Evolutionary conservation across 1,284 basidiomycete species (phyloP).

Genomic region (Amylostereum areolatum): DNA sequence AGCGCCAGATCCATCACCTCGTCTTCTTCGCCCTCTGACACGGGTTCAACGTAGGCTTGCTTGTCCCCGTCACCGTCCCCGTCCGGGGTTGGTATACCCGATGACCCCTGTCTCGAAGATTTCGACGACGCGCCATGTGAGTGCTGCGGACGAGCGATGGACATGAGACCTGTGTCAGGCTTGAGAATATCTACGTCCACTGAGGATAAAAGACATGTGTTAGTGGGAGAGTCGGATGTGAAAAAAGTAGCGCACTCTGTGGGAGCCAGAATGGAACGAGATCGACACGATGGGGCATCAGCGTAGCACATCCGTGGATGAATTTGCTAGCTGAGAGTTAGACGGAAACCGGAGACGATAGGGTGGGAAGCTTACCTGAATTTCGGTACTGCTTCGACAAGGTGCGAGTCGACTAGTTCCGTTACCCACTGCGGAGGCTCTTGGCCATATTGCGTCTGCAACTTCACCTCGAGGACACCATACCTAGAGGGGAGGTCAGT

Average conservation of each 20-base stretch:
- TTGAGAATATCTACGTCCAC: conserved; percentile 94
- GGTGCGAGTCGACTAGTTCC: conserved; percentile 89
- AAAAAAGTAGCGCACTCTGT: conserved; percentile 52
- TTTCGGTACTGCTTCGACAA: conserved; percentile 92
- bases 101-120: conserved; percentile 31
- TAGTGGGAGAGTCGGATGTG: not conserved
- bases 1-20: conserved; percentile 63
- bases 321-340: conserved; percentile 69
- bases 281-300: conserved; percentile 91
- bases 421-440: conserved; percentile 96
- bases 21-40: conserved; percentile 90
- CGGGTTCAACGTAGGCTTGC: conserved; percentile 69
- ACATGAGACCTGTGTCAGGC: conserved; percentile 71
- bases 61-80: conserved; percentile 4
- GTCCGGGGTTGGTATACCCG: conserved; percentile 46
- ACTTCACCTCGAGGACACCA: conserved; percentile 93
- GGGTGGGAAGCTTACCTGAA: conserved; percentile 42
- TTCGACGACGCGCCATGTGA: conserved; percentile 33
- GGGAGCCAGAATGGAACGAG: conserved; percentile 99
- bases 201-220: conserved; percentile 24
- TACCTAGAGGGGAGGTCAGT: conserved; percentile 43
- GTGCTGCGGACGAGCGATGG: conserved; percentile 68
- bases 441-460: conserved; percentile 96
- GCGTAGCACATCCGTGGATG: conserved; percentile 94
- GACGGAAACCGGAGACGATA: not conserved